These are phyloP conservation scores for Austroboletus novae-zelandiae DNA, from an alignment of 1,284 basidiomycete species.

Conservation along the genomic window DNA sequence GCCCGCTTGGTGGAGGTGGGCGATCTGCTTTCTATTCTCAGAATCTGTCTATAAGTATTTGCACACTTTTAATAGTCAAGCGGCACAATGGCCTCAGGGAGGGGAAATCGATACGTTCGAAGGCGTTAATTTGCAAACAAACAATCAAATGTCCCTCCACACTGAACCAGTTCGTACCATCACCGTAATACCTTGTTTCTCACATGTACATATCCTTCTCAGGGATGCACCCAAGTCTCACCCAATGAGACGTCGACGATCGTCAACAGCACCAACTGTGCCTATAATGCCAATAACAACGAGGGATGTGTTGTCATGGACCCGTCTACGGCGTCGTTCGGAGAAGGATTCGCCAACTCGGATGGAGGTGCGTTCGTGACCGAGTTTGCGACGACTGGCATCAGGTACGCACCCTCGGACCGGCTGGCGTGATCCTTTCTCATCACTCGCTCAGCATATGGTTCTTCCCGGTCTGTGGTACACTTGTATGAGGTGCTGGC, in stretches of 20 bases:
- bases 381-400: conserved; percentile 61
- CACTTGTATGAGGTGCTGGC: not conserved
- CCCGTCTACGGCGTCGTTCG: conserved; percentile 56
- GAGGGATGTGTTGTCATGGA: conserved; percentile 62
- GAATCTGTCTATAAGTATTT: not conserved
- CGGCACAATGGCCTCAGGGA: conserved; percentile 60
- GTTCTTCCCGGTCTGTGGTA: conserved; percentile 60
- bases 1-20: conserved; percentile 56
- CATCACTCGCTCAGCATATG: conserved; percentile 51
- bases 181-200: too few species aligned
- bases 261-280: conserved; percentile 62
- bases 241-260: conserved; percentile 51
- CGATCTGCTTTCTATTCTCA: not conserved
- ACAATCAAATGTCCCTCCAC: conserved; percentile 70
- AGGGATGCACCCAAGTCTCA: conserved; percentile 54
- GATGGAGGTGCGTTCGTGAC: conserved; percentile 74
- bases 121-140: conserved; percentile 61
- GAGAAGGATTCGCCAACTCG: conserved; percentile 57
- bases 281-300: conserved; percentile 50
- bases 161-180: conserved; percentile 42
- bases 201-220: conserved; percentile 18
- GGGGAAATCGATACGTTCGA: conserved; percentile 79
- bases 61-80: conserved; percentile 36
- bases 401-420: conserved; percentile 43
- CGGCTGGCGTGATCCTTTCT: not conserved